Conservation (phyloP, 2,329 filamentous ascomycete species). For the Alternaria consortialis region DNA sequence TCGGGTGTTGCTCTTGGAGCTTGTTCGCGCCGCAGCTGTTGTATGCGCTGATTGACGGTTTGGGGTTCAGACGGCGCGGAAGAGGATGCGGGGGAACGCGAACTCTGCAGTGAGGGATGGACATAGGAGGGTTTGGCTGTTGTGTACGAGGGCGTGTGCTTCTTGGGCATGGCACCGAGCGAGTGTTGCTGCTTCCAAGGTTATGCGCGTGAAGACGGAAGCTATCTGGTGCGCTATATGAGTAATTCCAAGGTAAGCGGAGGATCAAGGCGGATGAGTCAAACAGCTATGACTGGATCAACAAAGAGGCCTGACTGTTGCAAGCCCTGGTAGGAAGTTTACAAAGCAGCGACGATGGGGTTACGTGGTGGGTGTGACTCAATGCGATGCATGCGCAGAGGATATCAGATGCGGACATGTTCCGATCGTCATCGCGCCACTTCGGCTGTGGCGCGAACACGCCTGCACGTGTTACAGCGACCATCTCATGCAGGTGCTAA, state of each 20-base stretch:
- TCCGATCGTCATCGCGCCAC: conserved; percentile 17
- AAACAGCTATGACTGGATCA: conserved; percentile 13
- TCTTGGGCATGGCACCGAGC: conserved; percentile 57
- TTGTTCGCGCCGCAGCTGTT: conserved; percentile 57
- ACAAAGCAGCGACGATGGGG: conserved; percentile 1
- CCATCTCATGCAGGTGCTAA: background rate
- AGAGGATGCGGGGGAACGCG: conserved; percentile 36
- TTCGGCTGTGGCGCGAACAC: conserved; percentile 3
- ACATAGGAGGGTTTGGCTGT: conserved; percentile 53
- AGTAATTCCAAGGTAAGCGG: conserved; percentile 12
- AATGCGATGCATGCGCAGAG: conserved; percentile 3
- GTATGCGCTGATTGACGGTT: conserved; percentile 59
- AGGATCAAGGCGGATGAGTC: conserved; percentile 19
- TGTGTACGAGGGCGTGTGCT: conserved; percentile 54
- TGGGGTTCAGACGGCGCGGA: conserved; percentile 35
- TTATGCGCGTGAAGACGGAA: conserved; percentile 1
- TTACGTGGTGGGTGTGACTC: conserved; percentile 7
- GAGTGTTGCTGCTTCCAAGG: background rate
- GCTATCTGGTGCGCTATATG: conserved; percentile 11
- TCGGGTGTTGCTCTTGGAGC: conserved; percentile 50
- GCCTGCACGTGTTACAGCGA: conserved; percentile 3
- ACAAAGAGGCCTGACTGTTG: background rate
- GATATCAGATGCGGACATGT: background rate
- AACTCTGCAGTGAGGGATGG: conserved; percentile 48
- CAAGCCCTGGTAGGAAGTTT: conserved; percentile 1